Percentiles rank a stretch among this genome's conserved stretches.
phyloP scores from a whole-genome alignment of 78 protist species.

The Emiliania huxleyi region DNA sequence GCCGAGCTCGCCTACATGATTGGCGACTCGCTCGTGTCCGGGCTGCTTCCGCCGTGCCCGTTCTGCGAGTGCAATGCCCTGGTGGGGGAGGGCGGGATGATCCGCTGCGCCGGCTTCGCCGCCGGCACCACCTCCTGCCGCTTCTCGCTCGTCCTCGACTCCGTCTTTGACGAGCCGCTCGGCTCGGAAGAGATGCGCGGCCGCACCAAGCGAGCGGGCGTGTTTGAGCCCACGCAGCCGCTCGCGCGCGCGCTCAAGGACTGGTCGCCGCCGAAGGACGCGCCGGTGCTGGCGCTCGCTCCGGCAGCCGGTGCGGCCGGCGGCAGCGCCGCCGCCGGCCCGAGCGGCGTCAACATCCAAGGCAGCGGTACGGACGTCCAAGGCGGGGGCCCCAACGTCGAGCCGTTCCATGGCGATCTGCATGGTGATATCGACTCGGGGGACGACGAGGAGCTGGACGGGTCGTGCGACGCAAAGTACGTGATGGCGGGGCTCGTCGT shows the following conservation, averaged over 20 bases:
- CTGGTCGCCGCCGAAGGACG: background rate
- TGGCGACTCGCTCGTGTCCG: background rate
- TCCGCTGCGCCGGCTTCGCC: background rate
- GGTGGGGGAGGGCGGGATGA: background rate
- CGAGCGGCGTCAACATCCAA: too few relatives aligned
- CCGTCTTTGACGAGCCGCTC: background rate
- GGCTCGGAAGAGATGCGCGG: background rate
- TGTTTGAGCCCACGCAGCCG: background rate
- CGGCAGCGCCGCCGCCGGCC: background rate
- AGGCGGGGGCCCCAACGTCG: too few relatives aligned
- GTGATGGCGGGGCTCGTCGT: background rate
- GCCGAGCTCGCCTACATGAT: background rate
- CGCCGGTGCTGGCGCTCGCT: background rate
- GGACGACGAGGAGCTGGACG: background rate
- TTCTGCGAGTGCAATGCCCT: background rate
- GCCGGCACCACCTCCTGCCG: background rate
- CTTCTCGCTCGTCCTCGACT: background rate
- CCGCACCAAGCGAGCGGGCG: background rate
- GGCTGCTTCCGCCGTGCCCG: background rate
- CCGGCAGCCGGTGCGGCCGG: background rate
- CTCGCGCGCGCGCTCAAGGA: background rate
- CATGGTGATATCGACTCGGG: too few relatives aligned
- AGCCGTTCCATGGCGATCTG: too few relatives aligned
- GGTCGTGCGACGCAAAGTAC: too few relatives aligned
- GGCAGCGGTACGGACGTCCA: too few relatives aligned